phyloP scores from a whole-genome alignment of 208 protist genomes.

The Porcisia hertigi region DNA sequence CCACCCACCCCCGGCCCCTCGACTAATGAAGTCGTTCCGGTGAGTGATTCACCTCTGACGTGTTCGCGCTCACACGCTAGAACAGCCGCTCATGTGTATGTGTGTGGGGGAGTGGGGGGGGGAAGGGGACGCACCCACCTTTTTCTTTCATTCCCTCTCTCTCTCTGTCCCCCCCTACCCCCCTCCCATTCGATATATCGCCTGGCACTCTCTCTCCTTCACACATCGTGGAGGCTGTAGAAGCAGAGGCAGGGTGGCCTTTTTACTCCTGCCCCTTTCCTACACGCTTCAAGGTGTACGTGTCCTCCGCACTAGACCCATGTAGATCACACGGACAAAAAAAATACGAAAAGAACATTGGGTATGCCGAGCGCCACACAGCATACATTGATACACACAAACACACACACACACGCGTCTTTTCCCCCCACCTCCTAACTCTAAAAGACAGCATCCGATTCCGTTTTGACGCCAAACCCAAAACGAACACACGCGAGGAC shows the following conservation, averaged over 20 bases:
- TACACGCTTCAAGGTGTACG: not conserved
- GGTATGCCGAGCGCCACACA: not conserved
- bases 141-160: conserved; percentile 6
- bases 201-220: not conserved
- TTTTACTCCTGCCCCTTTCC: not conserved
- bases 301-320: not conserved
- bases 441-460: not conserved
- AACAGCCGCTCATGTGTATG: not conserved
- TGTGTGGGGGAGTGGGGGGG: too few relatives aligned
- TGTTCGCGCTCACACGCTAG: not conserved
- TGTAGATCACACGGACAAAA: not conserved
- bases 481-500: not conserved
- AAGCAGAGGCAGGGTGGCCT: not conserved
- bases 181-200: not conserved
- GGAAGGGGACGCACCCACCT: not conserved
- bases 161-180: too few relatives aligned
- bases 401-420: not conserved
- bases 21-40: not conserved
- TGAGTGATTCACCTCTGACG: not conserved
- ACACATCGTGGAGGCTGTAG: not conserved
- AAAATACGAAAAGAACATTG: not conserved
- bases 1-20: not conserved
- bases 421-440: not conserved
- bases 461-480: not conserved
- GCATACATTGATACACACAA: not conserved